Evolutionary conservation across 495 filamentous ascomycete genomes (phyloP).

Genomic region (Pseudevernia furfuracea): DNA sequence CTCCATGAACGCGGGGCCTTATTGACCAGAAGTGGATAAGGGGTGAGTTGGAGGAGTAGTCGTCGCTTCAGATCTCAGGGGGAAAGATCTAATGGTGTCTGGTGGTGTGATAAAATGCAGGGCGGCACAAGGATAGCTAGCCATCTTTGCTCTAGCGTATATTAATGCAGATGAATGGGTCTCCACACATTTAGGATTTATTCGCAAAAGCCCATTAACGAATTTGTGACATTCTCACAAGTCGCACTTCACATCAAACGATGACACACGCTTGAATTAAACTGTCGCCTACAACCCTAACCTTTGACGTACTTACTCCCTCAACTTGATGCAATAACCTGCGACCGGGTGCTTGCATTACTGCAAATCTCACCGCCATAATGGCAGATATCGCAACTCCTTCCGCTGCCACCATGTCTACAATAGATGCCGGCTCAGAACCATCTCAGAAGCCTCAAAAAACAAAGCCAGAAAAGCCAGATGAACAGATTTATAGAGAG

Average conservation of each 20-base stretch:
- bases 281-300: neutral
- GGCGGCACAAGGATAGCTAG: neutral
- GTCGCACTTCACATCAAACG: neutral
- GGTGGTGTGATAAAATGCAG: no score
- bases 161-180: neutral
- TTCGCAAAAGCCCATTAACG: no score
- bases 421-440: conserved; percentile 25
- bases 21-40: no score
- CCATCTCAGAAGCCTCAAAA: conserved; percentile 18
- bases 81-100: neutral
- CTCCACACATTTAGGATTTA: neutral
- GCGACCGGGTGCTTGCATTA: neutral
- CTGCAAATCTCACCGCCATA: neutral
- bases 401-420: conserved; percentile 25
- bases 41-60: neutral
- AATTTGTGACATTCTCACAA: no score
- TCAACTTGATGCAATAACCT: conserved; percentile 3
- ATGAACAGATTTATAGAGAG: conserved; percentile 63
- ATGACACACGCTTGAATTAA: neutral
- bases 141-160: neutral
- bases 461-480: conserved; percentile 53
- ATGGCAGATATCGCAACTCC: conserved; percentile 28
- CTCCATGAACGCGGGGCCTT: no score
- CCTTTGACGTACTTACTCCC: neutral
- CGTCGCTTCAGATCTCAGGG: neutral